Base-by-base conservation (phyloP, 129 eudicot genomes). In the Lactuca sativa region DNA sequence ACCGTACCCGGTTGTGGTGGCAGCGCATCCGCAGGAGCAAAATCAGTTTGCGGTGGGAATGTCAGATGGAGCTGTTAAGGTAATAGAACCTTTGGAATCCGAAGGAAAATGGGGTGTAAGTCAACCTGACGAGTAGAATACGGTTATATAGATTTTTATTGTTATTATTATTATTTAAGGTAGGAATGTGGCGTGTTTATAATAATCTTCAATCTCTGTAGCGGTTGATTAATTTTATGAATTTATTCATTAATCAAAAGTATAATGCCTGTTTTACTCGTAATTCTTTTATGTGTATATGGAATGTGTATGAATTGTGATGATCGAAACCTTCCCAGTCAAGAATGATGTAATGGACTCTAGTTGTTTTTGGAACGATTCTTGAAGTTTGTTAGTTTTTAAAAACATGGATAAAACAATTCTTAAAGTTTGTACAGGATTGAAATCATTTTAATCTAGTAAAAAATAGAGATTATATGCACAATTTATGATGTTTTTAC, bases 1-100 rank as follows among this genome's bases (percentile, higher is more conserved):
- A 4, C 82, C 72, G 18, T 80, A 86, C 64, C 91, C 97, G 4
- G 77, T 84, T 4, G 97, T 82, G 2, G 72, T 88, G 31, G 97
- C 97, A 18, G 82, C 93, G 33, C 97, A 91, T 56, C 97, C 97
- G 0, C 93, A 80, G 56, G 96, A 88, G 37, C 86, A 89, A 30
- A 75, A 84, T 76, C 97, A 91, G 38, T 88, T 91, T 58, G 97
- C 97, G 7, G 61, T 91, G 7, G 97, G 97, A 59, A 59, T 91
- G 74, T 82, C 83, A 13, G 97, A 91, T 62, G 97, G 97, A 25
- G 72, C 88, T 1, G 87, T 91, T 34, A 88, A 86, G 81, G 97
- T 91, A 47, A 70, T 91, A 6, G 97, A 91, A 60, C 97, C 96
- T 3, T 51, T 70, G 17, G 91, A 91, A 49, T 71, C 89, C 0